Evolutionary conservation across 1,284 basidiomycete genomes (phyloP).

Genomic region (Ganoderma meredithae): DNA sequence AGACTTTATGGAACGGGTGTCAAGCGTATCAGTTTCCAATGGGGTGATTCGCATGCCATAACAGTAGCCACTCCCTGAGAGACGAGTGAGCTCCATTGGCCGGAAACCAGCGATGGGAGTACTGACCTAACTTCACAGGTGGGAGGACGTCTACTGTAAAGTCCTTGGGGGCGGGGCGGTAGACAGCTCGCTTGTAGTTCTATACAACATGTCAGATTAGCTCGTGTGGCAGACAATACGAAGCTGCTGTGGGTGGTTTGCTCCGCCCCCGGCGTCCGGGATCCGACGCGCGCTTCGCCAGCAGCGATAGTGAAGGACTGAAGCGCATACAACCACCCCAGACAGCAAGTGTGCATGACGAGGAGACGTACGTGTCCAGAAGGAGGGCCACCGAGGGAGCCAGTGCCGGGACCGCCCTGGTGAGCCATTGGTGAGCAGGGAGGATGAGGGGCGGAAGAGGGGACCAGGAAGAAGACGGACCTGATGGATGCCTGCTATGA

Average conservation of each 20-base stretch:
- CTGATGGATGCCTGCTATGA: constrained; percentile 8
- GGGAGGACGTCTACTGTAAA: constrained; percentile 66
- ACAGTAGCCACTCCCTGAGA: constrained; percentile 57
- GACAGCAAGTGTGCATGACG: not conserved
- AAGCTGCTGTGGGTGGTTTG: not conserved
- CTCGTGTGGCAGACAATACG: not conserved
- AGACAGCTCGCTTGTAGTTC: constrained; percentile 66
- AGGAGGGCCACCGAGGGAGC: constrained; percentile 39
- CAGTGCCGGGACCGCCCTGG: constrained; percentile 39
- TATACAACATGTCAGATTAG: constrained; percentile 32
- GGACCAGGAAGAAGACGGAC: constrained; percentile 17
- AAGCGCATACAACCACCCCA: not conserved
- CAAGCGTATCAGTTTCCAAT: constrained; percentile 36
- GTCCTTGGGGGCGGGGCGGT: constrained; percentile 61
- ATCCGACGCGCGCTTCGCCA: constrained; percentile 14
- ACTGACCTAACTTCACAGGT: constrained; percentile 64
- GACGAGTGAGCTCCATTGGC: constrained; percentile 10
- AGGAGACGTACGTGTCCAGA: constrained; percentile 38
- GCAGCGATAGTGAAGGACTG: not conserved
- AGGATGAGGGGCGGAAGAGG: constrained; percentile 15
- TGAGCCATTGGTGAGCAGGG: constrained; percentile 25
- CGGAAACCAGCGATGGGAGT: constrained; percentile 16
- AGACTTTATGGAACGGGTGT: constrained; percentile 44
- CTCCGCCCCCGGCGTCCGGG: not conserved
- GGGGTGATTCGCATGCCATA: constrained; percentile 72